Evolutionary conservation across 441 rosid genomes (phyloP), one percentile per base, ranked within the genome.

Genomic region (Melianthus villosus): DNA sequence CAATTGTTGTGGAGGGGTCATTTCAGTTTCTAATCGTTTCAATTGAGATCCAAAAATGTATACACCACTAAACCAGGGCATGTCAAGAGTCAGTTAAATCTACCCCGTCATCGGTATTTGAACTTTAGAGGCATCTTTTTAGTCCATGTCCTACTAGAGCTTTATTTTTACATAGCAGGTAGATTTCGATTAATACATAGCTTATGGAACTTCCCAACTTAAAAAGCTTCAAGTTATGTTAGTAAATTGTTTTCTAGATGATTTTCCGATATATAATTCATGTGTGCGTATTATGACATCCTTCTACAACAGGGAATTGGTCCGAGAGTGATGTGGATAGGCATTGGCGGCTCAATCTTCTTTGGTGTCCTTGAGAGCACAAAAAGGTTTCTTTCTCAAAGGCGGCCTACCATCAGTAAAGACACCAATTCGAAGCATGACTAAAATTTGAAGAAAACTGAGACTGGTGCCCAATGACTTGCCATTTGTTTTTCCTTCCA

Each of bases 291-390:
- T 34, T 48, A 19, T 20, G 23, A 20, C 6, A 20, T 20, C 23
- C 23, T 20, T 29, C 3, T 4, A 23, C 18, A 13, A 46, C 67
- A 78, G 87, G 87, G 87, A 50, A 72, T 78, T 2, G 78, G 59
- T 26, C 82, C 80, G 18, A 74, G 87, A 52, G 78, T 78, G 43
- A 29, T 78, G 59, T 78, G 87, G 87, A 78, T 74, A 25, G 87
- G 87, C 27, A 69, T 78, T 16, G 87, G 80, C 1, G 87, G 82
- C 31, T 78, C 87, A 20, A 74, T 78, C 47, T 75, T 75, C 55
- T 75, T 78, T 12, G 76, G 87, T 1, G 72, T 78, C 42, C 72
- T 78, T 0, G 83, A 78, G 56, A 59, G 78, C 44, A 75, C 89
- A 1, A 78, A 75, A 62, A 68, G 68, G 31, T 16, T 53, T 22